phyloP scores from a whole-genome alignment of 768 basidiomycete species.

The Pleurotus tuber-regium region DNA sequence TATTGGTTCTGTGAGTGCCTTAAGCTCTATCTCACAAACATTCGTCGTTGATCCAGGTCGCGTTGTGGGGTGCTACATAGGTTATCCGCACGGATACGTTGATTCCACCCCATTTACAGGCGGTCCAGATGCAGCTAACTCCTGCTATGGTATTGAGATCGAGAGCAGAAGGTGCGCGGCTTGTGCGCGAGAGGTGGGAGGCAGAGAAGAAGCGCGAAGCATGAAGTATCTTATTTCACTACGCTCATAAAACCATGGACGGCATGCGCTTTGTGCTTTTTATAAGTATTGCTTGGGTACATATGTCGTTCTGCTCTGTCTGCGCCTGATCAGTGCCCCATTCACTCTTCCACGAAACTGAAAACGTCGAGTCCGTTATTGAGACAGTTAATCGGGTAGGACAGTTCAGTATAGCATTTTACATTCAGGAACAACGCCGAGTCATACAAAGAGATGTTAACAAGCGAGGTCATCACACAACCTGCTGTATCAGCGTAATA shows the following conservation, averaged over 20 bases:
- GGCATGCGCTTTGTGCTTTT: no score
- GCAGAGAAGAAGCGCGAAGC: slow-evolving; percentile 45
- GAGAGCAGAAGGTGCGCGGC: slow-evolving; percentile 62
- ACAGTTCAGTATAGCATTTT: neutral
- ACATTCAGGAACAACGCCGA: neutral
- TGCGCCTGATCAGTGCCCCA: no score
- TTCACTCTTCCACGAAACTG: no score
- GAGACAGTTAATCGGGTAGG: neutral
- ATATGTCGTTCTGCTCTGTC: no score
- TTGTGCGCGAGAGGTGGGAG: slow-evolving; percentile 77
- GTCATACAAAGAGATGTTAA: neutral
- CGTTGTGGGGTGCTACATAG: slow-evolving; percentile 35
- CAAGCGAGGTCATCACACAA: slow-evolving; percentile 22
- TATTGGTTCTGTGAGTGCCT: slow-evolving; percentile 90
- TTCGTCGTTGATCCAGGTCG: slow-evolving; percentile 25
- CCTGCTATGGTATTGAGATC: slow-evolving; percentile 54
- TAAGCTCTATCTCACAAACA: no score
- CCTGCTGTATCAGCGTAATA: slow-evolving; percentile 93
- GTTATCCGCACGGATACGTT: slow-evolving; percentile 84
- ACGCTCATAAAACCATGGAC: no score
- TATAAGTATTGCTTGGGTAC: no score
- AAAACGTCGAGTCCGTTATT: no score
- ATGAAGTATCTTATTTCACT: no score
- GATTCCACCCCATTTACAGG: slow-evolving; percentile 59
- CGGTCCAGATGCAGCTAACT: slow-evolving; percentile 55